phyloP scores from a whole-genome alignment of 192 early-diverging fungal species.

The Chytriomyces sp. region DNA sequence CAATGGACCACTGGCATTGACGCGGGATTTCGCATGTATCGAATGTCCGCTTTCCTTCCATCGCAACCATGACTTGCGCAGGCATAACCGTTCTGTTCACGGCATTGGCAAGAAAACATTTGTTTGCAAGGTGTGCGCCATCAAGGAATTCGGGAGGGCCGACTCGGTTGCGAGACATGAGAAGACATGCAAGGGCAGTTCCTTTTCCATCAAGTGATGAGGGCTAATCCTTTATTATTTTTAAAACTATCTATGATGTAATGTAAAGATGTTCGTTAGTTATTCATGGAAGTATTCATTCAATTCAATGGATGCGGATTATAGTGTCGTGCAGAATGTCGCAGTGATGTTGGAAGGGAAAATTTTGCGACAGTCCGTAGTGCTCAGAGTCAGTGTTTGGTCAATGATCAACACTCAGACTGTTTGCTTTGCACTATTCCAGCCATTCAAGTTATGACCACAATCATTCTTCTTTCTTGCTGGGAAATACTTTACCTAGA shows the following conservation, averaged over 20 bases:
- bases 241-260: background rate
- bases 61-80: background rate
- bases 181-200: background rate
- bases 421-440: too few species aligned
- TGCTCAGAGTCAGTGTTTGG: too few species aligned
- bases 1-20: background rate
- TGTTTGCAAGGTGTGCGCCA: background rate
- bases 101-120: background rate
- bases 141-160: constrained; percentile 7
- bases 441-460: too few species aligned
- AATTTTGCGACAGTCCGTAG: too few species aligned
- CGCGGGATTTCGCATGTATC: background rate
- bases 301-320: background rate
- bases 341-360: too few species aligned
- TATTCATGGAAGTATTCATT: background rate
- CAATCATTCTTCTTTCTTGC: too few species aligned
- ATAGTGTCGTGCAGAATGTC: background rate
- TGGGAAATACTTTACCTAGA: too few species aligned
- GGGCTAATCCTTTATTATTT: background rate
- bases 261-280: background rate
- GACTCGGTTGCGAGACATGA: constrained; percentile 11
- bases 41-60: background rate
- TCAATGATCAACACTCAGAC: too few species aligned
- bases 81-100: constrained; percentile 22
- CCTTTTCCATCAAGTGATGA: background rate